Conservation (phyloP, 1,284 basidiomycete species). For the Pulchroboletus neoregius region DNA sequence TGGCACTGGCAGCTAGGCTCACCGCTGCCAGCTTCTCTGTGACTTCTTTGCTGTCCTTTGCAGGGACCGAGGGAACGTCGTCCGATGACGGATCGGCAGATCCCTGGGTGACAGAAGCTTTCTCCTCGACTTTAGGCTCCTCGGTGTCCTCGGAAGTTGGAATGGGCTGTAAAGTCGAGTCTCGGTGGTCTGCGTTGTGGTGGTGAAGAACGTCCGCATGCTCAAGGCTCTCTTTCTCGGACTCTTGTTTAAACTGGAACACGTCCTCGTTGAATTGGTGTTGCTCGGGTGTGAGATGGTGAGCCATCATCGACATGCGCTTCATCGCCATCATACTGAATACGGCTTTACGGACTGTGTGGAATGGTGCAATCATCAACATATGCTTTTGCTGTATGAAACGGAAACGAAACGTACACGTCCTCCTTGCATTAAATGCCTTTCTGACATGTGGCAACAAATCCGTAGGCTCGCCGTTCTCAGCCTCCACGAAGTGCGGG, state of each 20-base stretch:
- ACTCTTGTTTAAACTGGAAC: constrained; percentile 74
- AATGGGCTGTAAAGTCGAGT: background rate
- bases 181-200: constrained; percentile 38
- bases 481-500: constrained; percentile 71
- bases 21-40: constrained; percentile 28
- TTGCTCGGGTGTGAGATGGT: constrained; percentile 40
- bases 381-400: background rate
- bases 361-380: constrained; percentile 3
- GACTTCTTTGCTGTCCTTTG: constrained; percentile 24
- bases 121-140: constrained; percentile 30
- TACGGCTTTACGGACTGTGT: constrained; percentile 79
- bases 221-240: constrained; percentile 52
- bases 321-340: constrained; percentile 82
- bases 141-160: constrained; percentile 15
- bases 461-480: constrained; percentile 68
- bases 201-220: constrained; percentile 50
- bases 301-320: constrained; percentile 59
- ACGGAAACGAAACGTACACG: constrained; percentile 54
- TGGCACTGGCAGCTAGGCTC: constrained; percentile 32
- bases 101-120: constrained; percentile 25
- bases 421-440: constrained; percentile 82
- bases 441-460: constrained; percentile 86
- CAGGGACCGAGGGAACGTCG: constrained; percentile 1
- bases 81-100: constrained; percentile 8
- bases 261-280: constrained; percentile 61